Percentiles rank a stretch among this genome's conserved stretches.
Conservation (phyloP, 1,284 basidiomycete species). For the Taiwanofungus camphoratus region DNA sequence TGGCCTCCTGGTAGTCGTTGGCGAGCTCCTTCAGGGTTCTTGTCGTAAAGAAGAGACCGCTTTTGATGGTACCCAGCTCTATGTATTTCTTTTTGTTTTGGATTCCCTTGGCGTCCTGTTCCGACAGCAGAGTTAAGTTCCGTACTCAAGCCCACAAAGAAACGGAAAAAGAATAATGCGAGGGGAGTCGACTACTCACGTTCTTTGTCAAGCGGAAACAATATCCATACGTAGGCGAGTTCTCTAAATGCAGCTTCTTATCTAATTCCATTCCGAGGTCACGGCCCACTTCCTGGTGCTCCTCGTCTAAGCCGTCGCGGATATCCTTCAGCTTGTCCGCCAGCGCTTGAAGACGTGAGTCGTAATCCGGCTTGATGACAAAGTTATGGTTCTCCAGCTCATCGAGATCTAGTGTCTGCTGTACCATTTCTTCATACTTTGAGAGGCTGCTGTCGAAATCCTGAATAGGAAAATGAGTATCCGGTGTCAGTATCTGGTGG, state of each 20-base stretch:
- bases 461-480: slow-evolving; percentile 32
- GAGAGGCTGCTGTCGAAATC: slow-evolving; percentile 57
- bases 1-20: slow-evolving; percentile 69
- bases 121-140: background rate
- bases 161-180: too few relatives aligned
- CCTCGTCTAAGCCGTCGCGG: slow-evolving; percentile 79
- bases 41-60: slow-evolving; percentile 92
- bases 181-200: slow-evolving; percentile 41
- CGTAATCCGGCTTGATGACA: slow-evolving; percentile 91
- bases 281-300: slow-evolving; percentile 70
- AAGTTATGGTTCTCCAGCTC: slow-evolving; percentile 83
- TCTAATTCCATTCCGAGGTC: slow-evolving; percentile 86
- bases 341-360: slow-evolving; percentile 68
- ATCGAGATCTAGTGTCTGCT: slow-evolving; percentile 90
- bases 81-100: slow-evolving; percentile 69
- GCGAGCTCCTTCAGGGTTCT: slow-evolving; percentile 67
- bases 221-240: slow-evolving; percentile 87
- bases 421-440: slow-evolving; percentile 92
- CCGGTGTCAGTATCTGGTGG: background rate
- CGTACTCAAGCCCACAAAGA: background rate
- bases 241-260: slow-evolving; percentile 96
- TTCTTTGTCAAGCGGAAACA: slow-evolving; percentile 92
- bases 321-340: slow-evolving; percentile 59
- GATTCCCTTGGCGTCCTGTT: slow-evolving; percentile 75
- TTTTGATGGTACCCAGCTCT: slow-evolving; percentile 84